Evolutionary conservation across 805 yeast genomes (phyloP), one percentile per base, ranked within the genome.

Genomic region (Candida silvicultrix): DNA sequence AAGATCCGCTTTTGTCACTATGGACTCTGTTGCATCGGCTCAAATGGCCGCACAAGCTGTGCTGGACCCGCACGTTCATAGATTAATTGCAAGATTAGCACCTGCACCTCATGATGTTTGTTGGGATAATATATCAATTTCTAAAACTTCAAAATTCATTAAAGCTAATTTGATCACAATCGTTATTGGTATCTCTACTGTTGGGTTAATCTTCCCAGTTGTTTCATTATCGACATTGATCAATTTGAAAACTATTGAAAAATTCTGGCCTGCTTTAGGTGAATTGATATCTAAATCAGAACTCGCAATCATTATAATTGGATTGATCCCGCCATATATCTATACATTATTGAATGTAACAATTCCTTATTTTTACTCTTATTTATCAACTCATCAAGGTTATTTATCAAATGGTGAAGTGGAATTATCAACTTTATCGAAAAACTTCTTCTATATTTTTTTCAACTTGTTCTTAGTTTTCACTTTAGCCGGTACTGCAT

Each of bases 31-130:
- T 4, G 96, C 97, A 0, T 83, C 90, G 51, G 97, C 98, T 4
- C 99, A 92, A 63, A 84, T 89, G 88, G 83, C 92, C 34, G 97
- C 97, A 0, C 99, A 94, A 63, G 92, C 97, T 0, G 90, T 92
- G 0, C 64, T 94, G 45, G 97, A 90, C 59, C 97, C 97, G 1
- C 77, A 86, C 46, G 88, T 94, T 14, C 82, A 86, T 59, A 84
- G 83, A 46, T 71, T 94, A 44, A 87, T 90, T 41, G 85, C 97
- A 5, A 72, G 75, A 35, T 69, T 89, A 45, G 99, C 98, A 1
- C 98, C 98, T 0, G 95, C 98, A 2, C 97, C 99, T 2, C 92
- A 85, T 59, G 99, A 92, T 62, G 85, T 92, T 11, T 78, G 88
- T 40, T 92, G 99, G 99, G 85, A 81, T 46, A 89, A 90, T 57